Percentiles rank a stretch among this genome's conserved stretches.
These are phyloP conservation scores for Podila horticola DNA, from an alignment of 192 early-diverging fungal genomes.

Conservation along the genomic window DNA sequence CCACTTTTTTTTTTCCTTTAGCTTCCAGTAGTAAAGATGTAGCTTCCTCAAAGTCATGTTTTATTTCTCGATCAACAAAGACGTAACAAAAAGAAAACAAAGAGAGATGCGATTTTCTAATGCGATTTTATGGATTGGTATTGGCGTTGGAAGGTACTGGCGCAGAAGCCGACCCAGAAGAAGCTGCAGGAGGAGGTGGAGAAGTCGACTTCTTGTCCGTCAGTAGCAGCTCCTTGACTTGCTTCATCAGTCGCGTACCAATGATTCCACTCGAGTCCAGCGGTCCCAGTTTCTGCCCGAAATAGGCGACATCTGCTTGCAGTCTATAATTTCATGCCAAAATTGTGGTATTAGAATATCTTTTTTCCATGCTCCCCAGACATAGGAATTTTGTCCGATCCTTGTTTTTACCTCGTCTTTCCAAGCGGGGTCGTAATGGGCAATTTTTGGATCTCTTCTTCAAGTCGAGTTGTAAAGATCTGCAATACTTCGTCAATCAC, in stretches of 20 bases:
- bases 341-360: not conserved
- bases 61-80: too few relatives aligned
- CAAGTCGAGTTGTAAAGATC: constrained; percentile 80
- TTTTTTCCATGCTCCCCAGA: not conserved
- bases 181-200: not conserved
- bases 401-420: constrained; percentile 66
- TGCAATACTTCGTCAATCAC: constrained; percentile 85
- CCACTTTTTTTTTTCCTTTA: too few relatives aligned
- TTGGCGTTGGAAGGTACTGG: not conserved
- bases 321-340: constrained; percentile 10
- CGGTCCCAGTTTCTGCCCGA: constrained; percentile 32
- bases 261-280: constrained; percentile 44
- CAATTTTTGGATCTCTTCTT: constrained; percentile 69
- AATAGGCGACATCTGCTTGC: constrained; percentile 43
- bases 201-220: constrained; percentile 20
- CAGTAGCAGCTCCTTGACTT: constrained; percentile 37
- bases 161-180: not conserved
- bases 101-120: too few relatives aligned
- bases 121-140: not conserved
- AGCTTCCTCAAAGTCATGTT: too few relatives aligned
- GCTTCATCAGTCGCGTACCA: constrained; percentile 38
- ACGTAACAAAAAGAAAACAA: too few relatives aligned
- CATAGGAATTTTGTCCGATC: not conserved
- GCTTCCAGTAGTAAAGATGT: too few relatives aligned
- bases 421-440: constrained; percentile 64